Base-by-base conservation (phyloP, 139 green algal species). In the Coelastrella sp. region DNA sequence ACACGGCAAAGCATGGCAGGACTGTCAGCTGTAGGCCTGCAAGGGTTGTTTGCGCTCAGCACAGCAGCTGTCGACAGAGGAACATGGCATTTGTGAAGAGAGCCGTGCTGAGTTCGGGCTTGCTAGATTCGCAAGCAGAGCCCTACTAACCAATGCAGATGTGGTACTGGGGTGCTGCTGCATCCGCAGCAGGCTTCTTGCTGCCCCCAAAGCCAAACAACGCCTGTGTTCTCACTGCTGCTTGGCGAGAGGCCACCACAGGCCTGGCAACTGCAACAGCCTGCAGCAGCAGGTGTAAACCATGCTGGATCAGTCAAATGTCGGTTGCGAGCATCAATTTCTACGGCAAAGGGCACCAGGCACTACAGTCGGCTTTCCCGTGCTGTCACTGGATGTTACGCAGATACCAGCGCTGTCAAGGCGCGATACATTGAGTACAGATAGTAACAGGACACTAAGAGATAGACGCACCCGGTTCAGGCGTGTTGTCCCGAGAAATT, bases 131-230 rank as follows among this genome's bases (percentile, higher is more conserved):
- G 35, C 35, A 49, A 49, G 35, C 35, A 49, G 35, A 49, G 35
- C 3, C 35, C 35, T 49, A 76, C 68, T 76, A 17, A 76, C 68
- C 68, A 7, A 76, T 15, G 66, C 91, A 93, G 82, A 93, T 93
- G 81, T 90, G 82, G 73, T 90, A 89, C 82, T 90, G 87, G 0
- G 91, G 60, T 24, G 85, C 68, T 35, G 65, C 80, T 59, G 19
- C 73, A 35, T 72, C 73, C 72, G 65, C 90, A 4, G 90, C 27
- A 22, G 19, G 19, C 6, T 87, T 35, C 74, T 93, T 91, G 11
- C 60, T 76, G 63, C 74, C 87, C 10, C 82, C 90, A 79, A 89
- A 90, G 57, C 91, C 91, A 25, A 93, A 93, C 10, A 93, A 87
- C 7, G 91, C 91, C 86, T 91, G 63, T 49, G 81, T 17, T 10